Conservation (phyloP, 2,329 filamentous ascomycete species). For the Paramyrothecium roridum region DNA sequence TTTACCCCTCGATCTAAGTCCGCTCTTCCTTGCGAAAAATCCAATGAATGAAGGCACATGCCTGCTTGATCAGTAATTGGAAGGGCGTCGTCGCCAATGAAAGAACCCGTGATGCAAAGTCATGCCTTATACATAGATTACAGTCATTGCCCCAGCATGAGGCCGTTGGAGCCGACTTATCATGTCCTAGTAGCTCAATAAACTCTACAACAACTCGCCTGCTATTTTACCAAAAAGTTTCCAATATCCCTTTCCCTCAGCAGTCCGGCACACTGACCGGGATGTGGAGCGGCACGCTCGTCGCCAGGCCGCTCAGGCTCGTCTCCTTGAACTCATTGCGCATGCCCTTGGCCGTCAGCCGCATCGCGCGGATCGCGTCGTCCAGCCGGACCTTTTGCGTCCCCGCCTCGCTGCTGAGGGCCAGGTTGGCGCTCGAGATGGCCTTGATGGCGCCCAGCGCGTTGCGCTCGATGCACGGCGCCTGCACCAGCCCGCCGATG, state of each 20-base stretch:
- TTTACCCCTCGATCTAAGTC: too few relatives aligned
- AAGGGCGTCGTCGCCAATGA: too few relatives aligned
- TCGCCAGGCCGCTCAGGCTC: constrained; percentile 46
- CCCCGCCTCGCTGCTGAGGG: constrained; percentile 40
- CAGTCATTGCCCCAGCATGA: too few relatives aligned
- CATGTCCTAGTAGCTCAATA: too few relatives aligned
- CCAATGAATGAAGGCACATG: too few relatives aligned
- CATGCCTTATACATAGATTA: too few relatives aligned
- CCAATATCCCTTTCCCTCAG: constrained; percentile 14
- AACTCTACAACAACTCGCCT: too few relatives aligned
- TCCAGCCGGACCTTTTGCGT: constrained; percentile 47
- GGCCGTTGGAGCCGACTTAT: too few relatives aligned
- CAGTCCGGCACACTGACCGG: constrained; percentile 51
- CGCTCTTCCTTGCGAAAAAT: too few relatives aligned
- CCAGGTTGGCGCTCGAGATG: constrained; percentile 47
- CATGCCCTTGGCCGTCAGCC: constrained; percentile 48
- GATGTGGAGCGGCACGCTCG: constrained; percentile 46
- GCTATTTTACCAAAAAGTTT: too few relatives aligned
- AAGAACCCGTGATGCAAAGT: too few relatives aligned
- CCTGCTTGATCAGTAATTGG: too few relatives aligned
- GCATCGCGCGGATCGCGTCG: constrained; percentile 48
- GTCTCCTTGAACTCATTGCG: constrained; percentile 53
- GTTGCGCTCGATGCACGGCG: constrained; percentile 49
- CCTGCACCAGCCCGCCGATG: constrained; percentile 47
- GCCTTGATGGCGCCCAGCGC: constrained; percentile 49